Evolutionary conservation across 768 basidiomycete genomes (phyloP).

Genomic region (Albatrellus ellisii): DNA sequence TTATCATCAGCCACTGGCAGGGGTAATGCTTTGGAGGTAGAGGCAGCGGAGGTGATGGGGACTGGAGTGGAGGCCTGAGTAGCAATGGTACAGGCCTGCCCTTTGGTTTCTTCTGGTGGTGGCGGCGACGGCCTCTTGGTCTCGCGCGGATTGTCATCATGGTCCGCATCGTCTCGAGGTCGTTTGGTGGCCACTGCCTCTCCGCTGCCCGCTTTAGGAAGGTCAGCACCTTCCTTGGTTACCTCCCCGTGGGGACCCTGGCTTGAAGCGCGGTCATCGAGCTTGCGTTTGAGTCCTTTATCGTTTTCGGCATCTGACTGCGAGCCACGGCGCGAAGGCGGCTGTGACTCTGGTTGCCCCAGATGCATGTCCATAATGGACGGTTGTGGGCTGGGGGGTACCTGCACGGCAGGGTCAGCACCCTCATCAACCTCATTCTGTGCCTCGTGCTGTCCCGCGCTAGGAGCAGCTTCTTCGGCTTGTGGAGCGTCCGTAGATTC

Average conservation of each 20-base stretch:
- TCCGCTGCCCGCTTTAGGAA: neutral
- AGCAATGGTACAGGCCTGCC: too few relatives aligned
- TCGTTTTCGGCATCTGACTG: constrained; percentile 28
- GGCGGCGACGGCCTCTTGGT: constrained; percentile 49
- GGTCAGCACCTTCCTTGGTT: neutral
- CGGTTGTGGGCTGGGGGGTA: neutral
- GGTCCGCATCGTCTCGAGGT: constrained; percentile 46
- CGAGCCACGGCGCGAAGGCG: constrained; percentile 10
- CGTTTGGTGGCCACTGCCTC: constrained; percentile 22
- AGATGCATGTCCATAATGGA: constrained; percentile 1
- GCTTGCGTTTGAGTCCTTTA: constrained; percentile 59
- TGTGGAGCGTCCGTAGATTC: constrained; percentile 26
- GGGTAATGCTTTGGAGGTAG: too few relatives aligned
- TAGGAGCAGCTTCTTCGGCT: neutral
- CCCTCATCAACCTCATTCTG: too few relatives aligned
- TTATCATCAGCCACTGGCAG: too few relatives aligned
- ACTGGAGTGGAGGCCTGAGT: too few relatives aligned
- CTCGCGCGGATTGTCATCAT: constrained; percentile 42
- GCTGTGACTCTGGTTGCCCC: neutral
- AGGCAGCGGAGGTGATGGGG: too few relatives aligned
- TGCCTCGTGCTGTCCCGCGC: too few relatives aligned
- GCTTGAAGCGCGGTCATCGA: constrained; percentile 54
- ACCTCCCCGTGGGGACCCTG: constrained; percentile 22
- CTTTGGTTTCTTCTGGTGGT: constrained; percentile 42
- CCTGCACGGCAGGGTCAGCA: neutral